phyloP scores from a whole-genome alignment of 106 monocot species.

The Phalaenopsis aphrodite region DNA sequence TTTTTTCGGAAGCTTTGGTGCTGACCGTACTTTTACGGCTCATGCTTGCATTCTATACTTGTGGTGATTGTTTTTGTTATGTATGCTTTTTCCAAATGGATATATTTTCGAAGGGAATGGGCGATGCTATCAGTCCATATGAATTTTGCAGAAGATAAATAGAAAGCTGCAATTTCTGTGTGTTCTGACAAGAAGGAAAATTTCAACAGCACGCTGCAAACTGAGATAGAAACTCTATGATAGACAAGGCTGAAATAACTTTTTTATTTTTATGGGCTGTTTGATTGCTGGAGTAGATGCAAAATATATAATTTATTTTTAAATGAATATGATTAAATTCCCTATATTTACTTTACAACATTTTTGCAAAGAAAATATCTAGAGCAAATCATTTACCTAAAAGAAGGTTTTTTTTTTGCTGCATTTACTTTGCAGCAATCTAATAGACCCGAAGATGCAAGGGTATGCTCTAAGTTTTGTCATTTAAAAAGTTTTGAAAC shows the following conservation, averaged over 20 bases:
- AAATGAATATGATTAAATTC: too few relatives aligned
- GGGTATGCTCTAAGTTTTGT: too few relatives aligned
- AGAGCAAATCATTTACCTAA: background rate
- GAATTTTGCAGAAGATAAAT: background rate
- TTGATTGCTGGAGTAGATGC: background rate
- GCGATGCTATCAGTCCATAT: background rate
- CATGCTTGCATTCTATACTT: background rate
- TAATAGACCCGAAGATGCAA: background rate
- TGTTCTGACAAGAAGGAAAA: background rate
- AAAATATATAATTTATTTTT: background rate
- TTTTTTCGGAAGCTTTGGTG: background rate
- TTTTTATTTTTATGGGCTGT: background rate
- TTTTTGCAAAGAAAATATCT: background rate
- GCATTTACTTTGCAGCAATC: background rate
- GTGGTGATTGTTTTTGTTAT: background rate
- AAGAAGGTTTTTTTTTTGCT: background rate
- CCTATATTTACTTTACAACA: too few relatives aligned
- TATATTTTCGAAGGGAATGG: background rate
- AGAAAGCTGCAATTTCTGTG: background rate
- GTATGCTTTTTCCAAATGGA: background rate
- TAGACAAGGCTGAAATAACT: background rate
- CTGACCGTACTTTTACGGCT: background rate
- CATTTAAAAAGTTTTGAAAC: background rate
- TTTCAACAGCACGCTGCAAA: background rate
- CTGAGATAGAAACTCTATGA: too few relatives aligned